phyloP scores from a whole-genome alignment of 148 eudicot genomes.

The Bassia scoparia region DNA sequence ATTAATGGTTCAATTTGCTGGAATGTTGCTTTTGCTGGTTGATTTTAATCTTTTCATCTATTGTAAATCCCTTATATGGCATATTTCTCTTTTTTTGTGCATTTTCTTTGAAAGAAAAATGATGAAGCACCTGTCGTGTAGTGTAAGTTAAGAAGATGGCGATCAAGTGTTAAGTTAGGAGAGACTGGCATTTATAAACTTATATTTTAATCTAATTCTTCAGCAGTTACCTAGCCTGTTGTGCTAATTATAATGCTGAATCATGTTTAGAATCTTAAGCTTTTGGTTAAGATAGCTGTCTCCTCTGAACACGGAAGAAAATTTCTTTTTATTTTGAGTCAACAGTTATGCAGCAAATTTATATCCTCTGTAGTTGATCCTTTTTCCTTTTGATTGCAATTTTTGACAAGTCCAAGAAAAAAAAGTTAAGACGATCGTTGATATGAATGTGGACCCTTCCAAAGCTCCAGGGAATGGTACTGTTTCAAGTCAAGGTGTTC shows the following conservation, averaged over 20 bases:
- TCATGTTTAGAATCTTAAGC: neutral
- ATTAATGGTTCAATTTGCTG: neutral
- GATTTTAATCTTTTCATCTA: neutral
- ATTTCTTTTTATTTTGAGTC: neutral
- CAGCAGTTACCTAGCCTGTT: neutral
- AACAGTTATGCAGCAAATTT: no score
- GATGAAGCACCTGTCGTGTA: neutral
- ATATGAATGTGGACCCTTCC: constrained; percentile 54
- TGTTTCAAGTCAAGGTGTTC: no score
- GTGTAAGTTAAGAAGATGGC: neutral
- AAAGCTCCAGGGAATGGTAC: constrained; percentile 53
- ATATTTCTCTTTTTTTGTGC: neutral
- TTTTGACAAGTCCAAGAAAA: no score
- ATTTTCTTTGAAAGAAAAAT: neutral
- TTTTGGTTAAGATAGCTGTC: constrained; percentile 1
- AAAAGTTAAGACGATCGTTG: constrained; percentile 65
- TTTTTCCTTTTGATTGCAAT: no score
- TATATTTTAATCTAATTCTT: neutral
- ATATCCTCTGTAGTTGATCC: no score
- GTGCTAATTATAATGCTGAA: neutral
- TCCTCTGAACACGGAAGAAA: neutral
- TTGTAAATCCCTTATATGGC: neutral
- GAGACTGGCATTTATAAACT: neutral
- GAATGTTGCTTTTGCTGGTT: neutral
- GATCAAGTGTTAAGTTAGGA: neutral